These are phyloP conservation scores for Miscanthus lutarioriparius DNA, from an alignment of 176 grass and related monocot species.

Conservation along the genomic window DNA sequence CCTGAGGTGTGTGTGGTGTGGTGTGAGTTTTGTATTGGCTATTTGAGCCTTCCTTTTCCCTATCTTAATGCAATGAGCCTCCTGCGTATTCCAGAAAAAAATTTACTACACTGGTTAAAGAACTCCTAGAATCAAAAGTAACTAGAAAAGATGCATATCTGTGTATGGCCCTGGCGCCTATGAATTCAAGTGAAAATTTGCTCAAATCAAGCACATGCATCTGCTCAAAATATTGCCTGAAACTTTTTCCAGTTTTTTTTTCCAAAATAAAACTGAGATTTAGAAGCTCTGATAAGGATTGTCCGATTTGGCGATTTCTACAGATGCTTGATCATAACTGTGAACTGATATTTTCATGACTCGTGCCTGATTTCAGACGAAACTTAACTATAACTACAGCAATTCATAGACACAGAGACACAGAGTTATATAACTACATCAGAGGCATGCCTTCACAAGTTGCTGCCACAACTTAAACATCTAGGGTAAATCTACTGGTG, in stretches of 20 bases:
- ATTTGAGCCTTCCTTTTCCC: too few species aligned
- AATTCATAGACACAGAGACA: not conserved
- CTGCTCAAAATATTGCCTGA: not conserved
- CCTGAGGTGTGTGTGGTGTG: too few species aligned
- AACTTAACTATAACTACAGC: not conserved
- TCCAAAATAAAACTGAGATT: conserved; percentile 1
- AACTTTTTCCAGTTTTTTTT: not conserved
- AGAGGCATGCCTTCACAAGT: not conserved
- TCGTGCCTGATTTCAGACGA: not conserved
- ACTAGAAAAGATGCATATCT: not conserved
- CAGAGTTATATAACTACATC: not conserved
- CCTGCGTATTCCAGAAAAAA: too few species aligned
- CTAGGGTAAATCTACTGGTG: not conserved
- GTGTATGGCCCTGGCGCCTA: not conserved
- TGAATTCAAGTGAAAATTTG: too few species aligned
- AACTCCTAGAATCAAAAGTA: not conserved
- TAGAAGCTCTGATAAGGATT: not conserved
- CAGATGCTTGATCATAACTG: not conserved
- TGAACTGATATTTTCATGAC: not conserved
- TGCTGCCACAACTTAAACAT: conserved; percentile 13
- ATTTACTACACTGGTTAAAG: not conserved
- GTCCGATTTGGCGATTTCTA: not conserved
- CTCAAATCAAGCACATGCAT: not conserved
- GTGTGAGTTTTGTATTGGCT: too few species aligned
- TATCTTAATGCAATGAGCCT: too few species aligned